Evolutionary conservation across 345 rosid species (phyloP).

Genomic region (Zanthoxylum bungeanum): DNA sequence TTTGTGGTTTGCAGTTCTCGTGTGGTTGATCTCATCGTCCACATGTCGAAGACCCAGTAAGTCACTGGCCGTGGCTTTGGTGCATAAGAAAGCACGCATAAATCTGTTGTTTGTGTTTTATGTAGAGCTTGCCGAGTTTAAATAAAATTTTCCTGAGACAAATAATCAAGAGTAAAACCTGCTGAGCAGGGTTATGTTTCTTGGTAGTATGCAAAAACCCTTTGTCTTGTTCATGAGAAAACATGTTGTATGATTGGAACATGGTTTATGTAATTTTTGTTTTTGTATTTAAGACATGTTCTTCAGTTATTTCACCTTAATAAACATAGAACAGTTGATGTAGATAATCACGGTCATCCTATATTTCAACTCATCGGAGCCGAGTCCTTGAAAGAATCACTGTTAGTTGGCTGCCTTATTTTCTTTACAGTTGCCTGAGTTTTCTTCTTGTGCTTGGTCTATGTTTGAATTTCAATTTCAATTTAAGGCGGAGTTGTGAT

Average conservation of each 20-base stretch:
- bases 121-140: slow-evolving; percentile 2
- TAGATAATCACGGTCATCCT: no score
- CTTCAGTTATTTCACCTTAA: neutral
- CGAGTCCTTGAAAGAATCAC: no score
- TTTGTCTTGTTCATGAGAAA: neutral
- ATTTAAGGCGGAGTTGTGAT: no score
- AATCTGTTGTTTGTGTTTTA: neutral
- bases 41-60: slow-evolving; percentile 37
- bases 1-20: slow-evolving; percentile 47
- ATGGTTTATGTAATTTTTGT: neutral
- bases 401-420: no score
- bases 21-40: slow-evolving; percentile 56
- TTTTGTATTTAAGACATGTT: neutral
- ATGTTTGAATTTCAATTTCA: no score
- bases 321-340: no score
- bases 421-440: no score
- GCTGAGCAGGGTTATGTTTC: neutral
- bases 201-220: neutral
- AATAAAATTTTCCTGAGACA: slow-evolving; percentile 10
- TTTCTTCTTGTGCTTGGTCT: no score
- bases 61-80: no score
- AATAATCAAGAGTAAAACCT: neutral
- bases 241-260: neutral
- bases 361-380: no score
- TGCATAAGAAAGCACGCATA: no score